Conservation (phyloP, 208 protist genomes). For the Trypanosoma congolense region DNA sequence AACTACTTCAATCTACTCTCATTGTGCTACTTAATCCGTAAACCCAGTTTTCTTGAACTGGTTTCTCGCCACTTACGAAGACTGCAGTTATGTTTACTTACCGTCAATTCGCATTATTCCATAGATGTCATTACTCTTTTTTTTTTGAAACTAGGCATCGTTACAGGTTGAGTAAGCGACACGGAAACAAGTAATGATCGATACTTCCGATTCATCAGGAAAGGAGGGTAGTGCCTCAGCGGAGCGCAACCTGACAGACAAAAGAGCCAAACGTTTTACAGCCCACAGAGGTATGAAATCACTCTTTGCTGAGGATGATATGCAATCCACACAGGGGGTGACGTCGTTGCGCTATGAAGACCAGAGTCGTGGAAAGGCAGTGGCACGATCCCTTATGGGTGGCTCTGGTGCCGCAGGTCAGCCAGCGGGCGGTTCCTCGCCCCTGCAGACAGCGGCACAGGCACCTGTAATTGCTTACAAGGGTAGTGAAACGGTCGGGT, state of each 20-base stretch:
- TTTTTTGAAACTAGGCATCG: no score
- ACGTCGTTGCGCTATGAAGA: conserved; percentile 20
- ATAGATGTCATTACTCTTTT: no score
- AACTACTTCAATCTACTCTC: no score
- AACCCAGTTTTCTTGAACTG: no score
- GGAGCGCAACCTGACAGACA: background rate
- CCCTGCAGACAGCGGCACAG: conserved; percentile 40
- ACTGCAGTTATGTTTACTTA: no score
- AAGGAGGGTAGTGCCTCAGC: conserved; percentile 1
- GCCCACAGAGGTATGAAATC: conserved; percentile 18
- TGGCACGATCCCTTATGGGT: conserved; percentile 9
- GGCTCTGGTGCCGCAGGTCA: background rate
- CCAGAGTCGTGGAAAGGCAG: background rate
- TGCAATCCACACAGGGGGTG: conserved; percentile 24
- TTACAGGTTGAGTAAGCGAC: no score
- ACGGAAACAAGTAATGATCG: background rate
- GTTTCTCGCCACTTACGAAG: no score
- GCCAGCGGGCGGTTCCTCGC: conserved; percentile 10
- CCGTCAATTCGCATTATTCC: no score
- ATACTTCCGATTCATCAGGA: conserved; percentile 8
- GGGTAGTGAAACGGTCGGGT: conserved; percentile 30
- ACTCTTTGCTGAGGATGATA: conserved; percentile 23
- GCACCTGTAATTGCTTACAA: conserved; percentile 47
- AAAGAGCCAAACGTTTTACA: background rate
- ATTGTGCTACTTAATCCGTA: no score